Conservation (phyloP, 192 early-diverging fungal genomes). For the Coemansia aciculifera region DNA sequence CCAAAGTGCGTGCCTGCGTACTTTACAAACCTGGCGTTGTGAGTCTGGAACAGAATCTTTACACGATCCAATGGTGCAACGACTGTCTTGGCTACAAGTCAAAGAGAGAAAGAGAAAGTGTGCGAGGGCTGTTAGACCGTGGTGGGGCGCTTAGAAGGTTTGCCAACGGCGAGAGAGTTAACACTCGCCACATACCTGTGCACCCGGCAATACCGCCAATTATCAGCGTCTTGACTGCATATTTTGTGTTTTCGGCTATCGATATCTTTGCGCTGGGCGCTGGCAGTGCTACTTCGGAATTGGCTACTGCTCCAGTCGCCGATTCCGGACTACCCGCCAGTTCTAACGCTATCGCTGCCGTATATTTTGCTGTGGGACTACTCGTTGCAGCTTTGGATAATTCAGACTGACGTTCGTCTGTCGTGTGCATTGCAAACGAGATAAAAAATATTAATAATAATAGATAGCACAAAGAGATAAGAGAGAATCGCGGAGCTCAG, state of each 20-base stretch:
- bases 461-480: not conserved
- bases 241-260: slow-evolving; percentile 22
- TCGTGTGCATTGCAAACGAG: not conserved
- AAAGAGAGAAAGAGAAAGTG: not conserved
- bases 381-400: not conserved
- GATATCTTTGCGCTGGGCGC: not conserved
- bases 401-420: not conserved
- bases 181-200: slow-evolving; percentile 28
- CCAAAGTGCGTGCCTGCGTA: slow-evolving; percentile 62
- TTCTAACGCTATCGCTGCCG: slow-evolving; percentile 8
- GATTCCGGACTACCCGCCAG: slow-evolving; percentile 13
- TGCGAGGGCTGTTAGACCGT: not conserved
- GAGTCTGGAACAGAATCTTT: slow-evolving; percentile 84
- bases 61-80: slow-evolving; percentile 84
- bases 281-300: not conserved
- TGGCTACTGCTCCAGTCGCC: slow-evolving; percentile 1
- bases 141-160: too few relatives aligned
- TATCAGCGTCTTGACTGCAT: slow-evolving; percentile 31
- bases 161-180: not conserved
- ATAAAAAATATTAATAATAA: not conserved
- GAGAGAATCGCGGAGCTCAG: not conserved
- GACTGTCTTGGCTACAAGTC: slow-evolving; percentile 65
- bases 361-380: not conserved
- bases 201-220: slow-evolving; percentile 55
- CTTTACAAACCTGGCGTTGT: slow-evolving; percentile 68